A percentile compares a stretch with the other conserved stretches of the same genome.
Evolutionary conservation across 2,329 filamentous ascomycete genomes (phyloP).

Genomic region (Epichloe sp.): DNA sequence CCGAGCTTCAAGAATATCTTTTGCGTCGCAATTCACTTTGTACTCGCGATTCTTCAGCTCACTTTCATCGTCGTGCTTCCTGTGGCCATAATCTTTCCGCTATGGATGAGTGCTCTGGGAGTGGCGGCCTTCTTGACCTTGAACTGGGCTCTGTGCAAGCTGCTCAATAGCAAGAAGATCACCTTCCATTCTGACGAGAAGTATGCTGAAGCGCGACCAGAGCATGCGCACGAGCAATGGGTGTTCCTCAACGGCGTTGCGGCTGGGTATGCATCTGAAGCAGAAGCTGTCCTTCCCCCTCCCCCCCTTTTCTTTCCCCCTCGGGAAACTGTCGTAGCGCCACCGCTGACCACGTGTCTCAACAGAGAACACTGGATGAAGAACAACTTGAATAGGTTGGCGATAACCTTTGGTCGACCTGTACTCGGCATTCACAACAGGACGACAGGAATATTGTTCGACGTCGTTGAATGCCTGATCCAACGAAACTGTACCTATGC

Average conservation of each 20-base stretch:
- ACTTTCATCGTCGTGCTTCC: constrained; percentile 47
- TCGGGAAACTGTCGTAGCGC: not conserved
- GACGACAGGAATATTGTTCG: constrained; percentile 62
- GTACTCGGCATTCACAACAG: constrained; percentile 64
- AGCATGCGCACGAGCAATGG: constrained; percentile 56
- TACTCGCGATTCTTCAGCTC: constrained; percentile 47
- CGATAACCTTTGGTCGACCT: constrained; percentile 57
- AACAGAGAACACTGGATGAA: constrained; percentile 51
- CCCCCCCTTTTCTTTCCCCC: too few species aligned
- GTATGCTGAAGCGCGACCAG: constrained; percentile 33
- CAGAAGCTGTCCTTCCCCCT: not conserved
- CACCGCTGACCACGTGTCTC: not conserved
- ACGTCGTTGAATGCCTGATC: constrained; percentile 63
- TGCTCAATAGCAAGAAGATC: constrained; percentile 36
- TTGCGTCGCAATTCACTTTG: constrained; percentile 41
- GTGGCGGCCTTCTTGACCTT: constrained; percentile 31
- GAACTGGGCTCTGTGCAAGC: constrained; percentile 37
- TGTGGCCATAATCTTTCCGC: constrained; percentile 30
- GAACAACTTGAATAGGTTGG: constrained; percentile 56
- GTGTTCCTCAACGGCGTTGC: constrained; percentile 68
- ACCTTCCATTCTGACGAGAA: constrained; percentile 39
- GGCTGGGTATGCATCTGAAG: constrained; percentile 33
- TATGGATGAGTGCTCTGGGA: constrained; percentile 31
- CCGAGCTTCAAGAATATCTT: constrained; percentile 42
- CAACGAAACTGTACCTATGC: constrained; percentile 64